These are phyloP conservation scores for Xylariales sp. DNA, from an alignment of 2,329 filamentous ascomycete genomes.

Conservation along the genomic window DNA sequence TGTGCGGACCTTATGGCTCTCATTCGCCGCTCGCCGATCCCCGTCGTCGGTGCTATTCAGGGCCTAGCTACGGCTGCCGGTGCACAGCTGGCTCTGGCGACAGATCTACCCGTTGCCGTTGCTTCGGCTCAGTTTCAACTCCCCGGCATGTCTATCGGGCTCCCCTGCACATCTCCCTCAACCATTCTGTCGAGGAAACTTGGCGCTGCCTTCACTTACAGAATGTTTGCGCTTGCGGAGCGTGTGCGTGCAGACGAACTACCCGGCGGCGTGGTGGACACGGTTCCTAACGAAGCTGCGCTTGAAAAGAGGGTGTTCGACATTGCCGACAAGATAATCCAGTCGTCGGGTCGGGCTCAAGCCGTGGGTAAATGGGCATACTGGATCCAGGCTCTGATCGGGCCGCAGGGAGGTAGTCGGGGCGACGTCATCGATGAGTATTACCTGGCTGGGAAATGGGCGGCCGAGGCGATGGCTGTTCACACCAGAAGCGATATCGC, in stretches of 20 bases:
- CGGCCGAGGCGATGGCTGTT: background rate
- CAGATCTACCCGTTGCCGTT: constrained; percentile 48
- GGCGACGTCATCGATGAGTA: background rate
- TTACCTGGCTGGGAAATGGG: background rate
- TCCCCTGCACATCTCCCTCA: constrained; percentile 50
- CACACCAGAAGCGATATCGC: background rate
- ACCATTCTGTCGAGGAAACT: constrained; percentile 44
- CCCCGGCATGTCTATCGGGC: constrained; percentile 48
- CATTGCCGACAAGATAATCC: constrained; percentile 42
- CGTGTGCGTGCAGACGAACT: constrained; percentile 43
- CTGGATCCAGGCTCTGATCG: constrained; percentile 47
- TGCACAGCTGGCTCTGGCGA: constrained; percentile 50
- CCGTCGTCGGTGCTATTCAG: constrained; percentile 49
- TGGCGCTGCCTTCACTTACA: constrained; percentile 43
- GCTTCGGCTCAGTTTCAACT: constrained; percentile 44
- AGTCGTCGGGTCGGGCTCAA: constrained; percentile 47
- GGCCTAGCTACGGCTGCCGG: constrained; percentile 51
- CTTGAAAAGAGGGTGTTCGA: constrained; percentile 45
- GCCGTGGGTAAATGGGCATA: constrained; percentile 53
- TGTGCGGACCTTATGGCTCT: constrained; percentile 51
- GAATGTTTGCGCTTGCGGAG: constrained; percentile 49
- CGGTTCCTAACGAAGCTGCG: constrained; percentile 38
- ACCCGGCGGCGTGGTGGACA: constrained; percentile 45
- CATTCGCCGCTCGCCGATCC: constrained; percentile 49
- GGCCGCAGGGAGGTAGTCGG: background rate